phyloP scores from a whole-genome alignment of 129 eudicot genomes.

The Erigeron canadensis region DNA sequence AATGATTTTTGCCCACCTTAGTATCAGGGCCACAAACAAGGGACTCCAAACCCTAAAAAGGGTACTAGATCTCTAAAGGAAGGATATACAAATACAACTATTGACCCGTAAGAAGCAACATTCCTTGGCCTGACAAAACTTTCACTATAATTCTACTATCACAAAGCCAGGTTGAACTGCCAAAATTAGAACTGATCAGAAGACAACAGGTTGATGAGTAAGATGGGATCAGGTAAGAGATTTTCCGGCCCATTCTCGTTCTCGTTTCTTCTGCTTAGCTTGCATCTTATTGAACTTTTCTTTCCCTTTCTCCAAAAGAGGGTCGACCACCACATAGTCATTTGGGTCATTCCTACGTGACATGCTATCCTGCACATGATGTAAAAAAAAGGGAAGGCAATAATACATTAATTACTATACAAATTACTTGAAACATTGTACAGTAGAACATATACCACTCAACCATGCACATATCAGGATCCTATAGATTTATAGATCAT shows the following conservation, averaged over 20 bases:
- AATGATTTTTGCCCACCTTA: too few relatives aligned
- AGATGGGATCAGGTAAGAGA: slow-evolving; percentile 61
- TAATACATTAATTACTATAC: background rate
- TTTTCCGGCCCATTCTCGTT: slow-evolving; percentile 97
- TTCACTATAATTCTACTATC: slow-evolving; percentile 4
- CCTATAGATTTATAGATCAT: background rate
- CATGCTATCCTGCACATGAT: slow-evolving; percentile 67
- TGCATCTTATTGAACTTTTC: slow-evolving; percentile 91
- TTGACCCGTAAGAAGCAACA: background rate
- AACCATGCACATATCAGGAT: slow-evolving; percentile 2
- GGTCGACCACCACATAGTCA: slow-evolving; percentile 88
- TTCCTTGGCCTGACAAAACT: background rate
- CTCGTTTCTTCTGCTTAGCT: slow-evolving; percentile 85
- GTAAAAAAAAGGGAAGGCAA: slow-evolving; percentile 6
- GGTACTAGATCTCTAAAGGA: slow-evolving; percentile 11
- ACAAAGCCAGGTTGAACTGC: background rate
- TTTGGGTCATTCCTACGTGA: slow-evolving; percentile 72
- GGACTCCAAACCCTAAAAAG: slow-evolving; percentile 7
- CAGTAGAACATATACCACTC: slow-evolving; percentile 3
- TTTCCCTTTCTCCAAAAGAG: slow-evolving; percentile 89
- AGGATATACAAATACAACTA: slow-evolving; percentile 9
- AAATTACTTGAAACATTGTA: background rate
- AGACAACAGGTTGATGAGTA: background rate
- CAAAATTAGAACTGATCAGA: background rate
- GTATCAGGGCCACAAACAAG: background rate